Percentiles rank a stretch among this genome's conserved stretches.
phyloP scores from a whole-genome alignment of 139 green algal species.

The Chlorella sorokiniana region DNA sequence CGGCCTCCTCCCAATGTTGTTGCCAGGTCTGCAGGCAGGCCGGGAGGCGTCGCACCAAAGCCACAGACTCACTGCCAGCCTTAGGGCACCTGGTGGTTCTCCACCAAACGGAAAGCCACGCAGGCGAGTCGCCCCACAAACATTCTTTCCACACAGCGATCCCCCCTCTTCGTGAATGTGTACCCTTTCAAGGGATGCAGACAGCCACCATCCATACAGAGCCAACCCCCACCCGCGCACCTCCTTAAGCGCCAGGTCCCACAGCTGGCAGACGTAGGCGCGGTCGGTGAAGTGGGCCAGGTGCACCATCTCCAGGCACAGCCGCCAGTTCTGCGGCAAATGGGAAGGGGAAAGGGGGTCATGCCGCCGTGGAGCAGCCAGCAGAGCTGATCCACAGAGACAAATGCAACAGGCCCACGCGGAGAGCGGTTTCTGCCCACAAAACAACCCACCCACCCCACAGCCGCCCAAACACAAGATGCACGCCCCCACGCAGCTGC shows the following conservation, averaged over 20 bases:
- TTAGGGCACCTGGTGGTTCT: too few relatives aligned
- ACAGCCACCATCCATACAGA: neutral
- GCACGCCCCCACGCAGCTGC: neutral
- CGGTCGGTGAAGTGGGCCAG: slow-evolving; percentile 58
- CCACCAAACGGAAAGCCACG: too few relatives aligned
- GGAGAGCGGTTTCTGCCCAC: too few relatives aligned
- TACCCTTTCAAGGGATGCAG: too few relatives aligned
- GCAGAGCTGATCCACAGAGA: too few relatives aligned
- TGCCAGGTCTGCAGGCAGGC: slow-evolving; percentile 18
- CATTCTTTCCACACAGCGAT: too few relatives aligned
- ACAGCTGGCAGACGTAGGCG: slow-evolving; percentile 71
- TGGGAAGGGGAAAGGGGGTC: neutral
- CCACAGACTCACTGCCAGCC: too few relatives aligned
- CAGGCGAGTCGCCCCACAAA: too few relatives aligned
- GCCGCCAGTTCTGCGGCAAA: slow-evolving; percentile 60
- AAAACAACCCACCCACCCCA: slow-evolving; percentile 6
- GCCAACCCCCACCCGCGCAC: slow-evolving; percentile 22
- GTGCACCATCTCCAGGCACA: slow-evolving; percentile 80
- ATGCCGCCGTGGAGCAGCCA: too few relatives aligned
- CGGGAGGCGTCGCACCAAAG: neutral
- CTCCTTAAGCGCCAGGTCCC: slow-evolving; percentile 78
- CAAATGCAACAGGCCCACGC: too few relatives aligned
- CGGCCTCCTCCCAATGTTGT: slow-evolving; percentile 17
- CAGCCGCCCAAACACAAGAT: neutral
- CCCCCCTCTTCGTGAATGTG: too few relatives aligned